A percentile compares a stretch with the other conserved stretches of the same genome.
phyloP scores from a whole-genome alignment of 305 asterid genomes.

The Striga hermonthica region DNA sequence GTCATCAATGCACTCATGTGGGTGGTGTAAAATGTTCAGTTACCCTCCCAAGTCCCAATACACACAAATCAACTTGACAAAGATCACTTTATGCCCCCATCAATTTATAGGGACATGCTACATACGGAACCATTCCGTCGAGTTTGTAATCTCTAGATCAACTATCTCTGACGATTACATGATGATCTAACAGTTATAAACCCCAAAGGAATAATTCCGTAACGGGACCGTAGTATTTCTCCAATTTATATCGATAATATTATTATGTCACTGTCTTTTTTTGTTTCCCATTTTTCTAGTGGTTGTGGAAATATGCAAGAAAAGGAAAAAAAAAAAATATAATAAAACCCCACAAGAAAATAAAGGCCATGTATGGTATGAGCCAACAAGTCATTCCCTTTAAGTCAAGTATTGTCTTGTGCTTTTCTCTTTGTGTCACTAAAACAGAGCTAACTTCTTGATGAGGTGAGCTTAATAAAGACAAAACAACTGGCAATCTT shows the following conservation, averaged over 20 bases:
- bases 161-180: no score
- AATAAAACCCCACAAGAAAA: no score
- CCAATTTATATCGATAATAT: background rate
- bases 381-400: background rate
- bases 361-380: background rate
- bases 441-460: background rate
- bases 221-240: no score
- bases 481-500: constrained; percentile 29
- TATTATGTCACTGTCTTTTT: background rate
- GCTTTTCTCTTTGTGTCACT: constrained; percentile 6
- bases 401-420: constrained; percentile 13
- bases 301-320: constrained; percentile 18
- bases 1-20: constrained; percentile 32
- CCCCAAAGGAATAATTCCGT: no score
- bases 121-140: no score
- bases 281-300: constrained; percentile 23
- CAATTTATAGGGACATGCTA: no score
- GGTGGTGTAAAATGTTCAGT: constrained; percentile 16
- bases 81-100: constrained; percentile 29
- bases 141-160: no score
- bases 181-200: no score
- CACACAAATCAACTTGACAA: constrained; percentile 28
- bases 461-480: background rate
- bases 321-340: background rate
- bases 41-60: constrained; percentile 5